phyloP scores from a whole-genome alignment of 306 rosid genomes.

The Adenanthera pavonina region DNA sequence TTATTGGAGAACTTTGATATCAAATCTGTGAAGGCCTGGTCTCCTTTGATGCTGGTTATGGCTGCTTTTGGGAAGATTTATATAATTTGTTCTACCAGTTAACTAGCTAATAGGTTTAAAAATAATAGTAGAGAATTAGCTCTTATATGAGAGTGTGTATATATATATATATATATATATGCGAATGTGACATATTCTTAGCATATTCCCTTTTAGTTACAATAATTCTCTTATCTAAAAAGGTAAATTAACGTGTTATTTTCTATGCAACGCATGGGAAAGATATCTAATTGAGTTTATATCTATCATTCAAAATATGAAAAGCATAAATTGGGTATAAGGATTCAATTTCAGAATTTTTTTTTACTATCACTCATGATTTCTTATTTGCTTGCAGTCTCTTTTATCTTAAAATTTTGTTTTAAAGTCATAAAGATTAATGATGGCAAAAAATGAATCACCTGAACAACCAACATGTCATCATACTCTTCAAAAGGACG shows the following conservation, averaged over 20 bases:
- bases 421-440: not conserved
- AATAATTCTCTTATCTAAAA: no score
- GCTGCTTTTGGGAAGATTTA: slow-evolving; percentile 54
- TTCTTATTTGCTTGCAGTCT: not conserved
- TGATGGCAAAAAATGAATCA: not conserved
- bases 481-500: not conserved
- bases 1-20: slow-evolving; percentile 45
- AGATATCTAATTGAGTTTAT: not conserved
- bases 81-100: slow-evolving; percentile 22
- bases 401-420: not conserved
- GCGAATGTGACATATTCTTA: no score
- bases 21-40: slow-evolving; percentile 39
- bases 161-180: no score
- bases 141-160: not conserved
- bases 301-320: slow-evolving; percentile 5
- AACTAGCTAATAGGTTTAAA: not conserved
- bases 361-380: not conserved
- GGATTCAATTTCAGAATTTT: slow-evolving; percentile 1
- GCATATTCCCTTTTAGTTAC: no score
- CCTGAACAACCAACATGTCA: not conserved
- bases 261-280: no score
- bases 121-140: not conserved
- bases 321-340: not conserved
- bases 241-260: no score
- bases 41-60: slow-evolving; percentile 40